Evolutionary conservation across 2,329 filamentous ascomycete species (phyloP), one percentile per base, ranked within the genome.

Genomic region (Aureobasidium mangrovei): DNA sequence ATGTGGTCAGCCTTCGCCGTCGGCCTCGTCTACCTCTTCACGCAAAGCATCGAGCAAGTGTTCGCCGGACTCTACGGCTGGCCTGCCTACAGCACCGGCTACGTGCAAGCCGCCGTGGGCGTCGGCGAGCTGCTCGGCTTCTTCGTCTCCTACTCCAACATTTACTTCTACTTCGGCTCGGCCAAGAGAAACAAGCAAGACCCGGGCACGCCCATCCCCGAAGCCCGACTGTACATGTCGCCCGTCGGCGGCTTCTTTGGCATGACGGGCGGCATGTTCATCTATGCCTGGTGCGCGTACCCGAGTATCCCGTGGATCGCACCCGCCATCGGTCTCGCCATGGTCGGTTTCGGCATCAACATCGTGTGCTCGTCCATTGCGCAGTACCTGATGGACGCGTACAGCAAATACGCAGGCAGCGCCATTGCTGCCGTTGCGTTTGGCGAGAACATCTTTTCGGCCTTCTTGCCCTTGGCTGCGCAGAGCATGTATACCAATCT

Each of bases 271-370:
- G 77, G 77, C 10, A 70, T 78, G 65, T 77, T 79, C 57, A 67
- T 71, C 32, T 79, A 78, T 57, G 77, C 68, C 0, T 79, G 76
- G 76, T 74, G 74, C 1, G 67, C 69, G 1, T 75, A 70, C 41
- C 60, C 72, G 0, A 52, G 45, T 2, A 39, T 77, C 0, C 72
- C 67, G 0, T 79, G 76, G 76, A 71, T 75, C 4, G 67, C 70
- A 4, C 75, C 76, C 0, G 69, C 72, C 0, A 64, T 77, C 12
- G 74, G 75, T 0, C 66, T 79, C 2, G 65, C 62, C 0, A 69
- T 78, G 60, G 71, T 78, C 1, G 76, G 76, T 0, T 74, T 74
- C 28, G 76, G 76, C 2, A 76, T 74, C 59, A 74, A 74, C 9
- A 66, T 69, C 32, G 71, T 77, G 7, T 70, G 77, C 0, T 65